phyloP scores from a whole-genome alignment of 208 protist species.

The Wallacemonas sp. region DNA sequence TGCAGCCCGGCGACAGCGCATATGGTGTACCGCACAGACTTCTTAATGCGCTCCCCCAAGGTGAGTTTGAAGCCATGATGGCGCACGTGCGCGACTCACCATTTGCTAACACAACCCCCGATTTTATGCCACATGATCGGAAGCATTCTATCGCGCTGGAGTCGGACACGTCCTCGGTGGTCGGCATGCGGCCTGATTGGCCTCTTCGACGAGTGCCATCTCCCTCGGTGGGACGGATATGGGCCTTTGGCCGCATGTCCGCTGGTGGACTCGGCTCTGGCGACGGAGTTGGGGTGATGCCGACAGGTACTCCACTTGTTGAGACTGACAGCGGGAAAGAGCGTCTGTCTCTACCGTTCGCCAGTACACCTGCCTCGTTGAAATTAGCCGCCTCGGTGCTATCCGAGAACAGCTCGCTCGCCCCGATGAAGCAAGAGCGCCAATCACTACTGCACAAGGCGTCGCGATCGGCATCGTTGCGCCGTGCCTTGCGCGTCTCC shows the following conservation, averaged over 20 bases:
- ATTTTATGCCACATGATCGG: neutral
- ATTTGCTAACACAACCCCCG: neutral
- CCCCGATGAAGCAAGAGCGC: neutral
- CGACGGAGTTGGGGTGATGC: neutral
- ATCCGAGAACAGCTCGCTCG: neutral
- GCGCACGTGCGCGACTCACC: neutral
- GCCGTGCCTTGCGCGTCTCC: neutral
- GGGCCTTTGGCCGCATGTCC: neutral
- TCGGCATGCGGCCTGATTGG: slow-evolving; percentile 8
- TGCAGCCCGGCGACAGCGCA: neutral
- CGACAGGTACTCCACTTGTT: too few relatives aligned
- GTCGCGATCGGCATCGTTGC: neutral
- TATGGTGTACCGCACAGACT: neutral
- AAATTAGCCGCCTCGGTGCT: neutral
- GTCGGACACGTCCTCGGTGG: slow-evolving; percentile 9
- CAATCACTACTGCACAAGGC: neutral
- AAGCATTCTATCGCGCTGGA: neutral
- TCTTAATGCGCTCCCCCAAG: neutral
- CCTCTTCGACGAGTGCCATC: slow-evolving; percentile 4
- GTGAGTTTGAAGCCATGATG: neutral
- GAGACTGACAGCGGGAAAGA: too few relatives aligned
- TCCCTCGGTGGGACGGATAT: slow-evolving; percentile 3
- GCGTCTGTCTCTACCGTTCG: slow-evolving; percentile 7
- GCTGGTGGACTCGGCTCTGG: neutral
- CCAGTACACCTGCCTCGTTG: neutral